Conservation (phyloP, 163 green algal species). For the Chlamydomonas reinhardtii region DNA sequence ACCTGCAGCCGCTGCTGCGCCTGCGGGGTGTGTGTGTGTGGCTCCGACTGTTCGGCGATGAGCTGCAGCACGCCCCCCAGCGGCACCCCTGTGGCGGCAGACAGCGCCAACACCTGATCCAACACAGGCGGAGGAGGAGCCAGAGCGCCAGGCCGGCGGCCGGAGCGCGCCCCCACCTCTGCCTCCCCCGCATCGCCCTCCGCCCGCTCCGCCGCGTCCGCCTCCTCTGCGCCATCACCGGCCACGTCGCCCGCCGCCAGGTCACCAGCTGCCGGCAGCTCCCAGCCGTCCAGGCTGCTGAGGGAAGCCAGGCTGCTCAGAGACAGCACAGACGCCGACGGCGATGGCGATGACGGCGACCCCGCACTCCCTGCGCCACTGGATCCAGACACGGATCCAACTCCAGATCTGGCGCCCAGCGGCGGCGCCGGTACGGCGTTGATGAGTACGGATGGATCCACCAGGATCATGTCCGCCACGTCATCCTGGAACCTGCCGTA, state of each 20-base stretch:
- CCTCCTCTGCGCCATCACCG: no score
- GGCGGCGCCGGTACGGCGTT: conserved; percentile 27
- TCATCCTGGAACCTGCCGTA: conserved; percentile 57
- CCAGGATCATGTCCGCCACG: conserved; percentile 71
- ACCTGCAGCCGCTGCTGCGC: no score
- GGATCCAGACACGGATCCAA: neutral
- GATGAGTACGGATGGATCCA: conserved; percentile 66
- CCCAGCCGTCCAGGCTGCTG: conserved; percentile 18
- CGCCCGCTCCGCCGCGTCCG: no score
- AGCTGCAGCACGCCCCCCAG: conserved; percentile 9
- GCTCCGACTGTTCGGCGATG: neutral
- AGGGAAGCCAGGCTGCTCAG: neutral
- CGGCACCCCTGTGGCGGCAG: neutral
- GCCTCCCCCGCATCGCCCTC: neutral
- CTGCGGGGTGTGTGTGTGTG: no score
- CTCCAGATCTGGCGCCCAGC: neutral
- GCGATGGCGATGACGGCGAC: no score
- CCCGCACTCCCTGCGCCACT: conserved; percentile 6
- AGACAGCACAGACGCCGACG: no score
- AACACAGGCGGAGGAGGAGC: conserved; percentile 1
- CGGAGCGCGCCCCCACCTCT: neutral
- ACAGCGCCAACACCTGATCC: conserved; percentile 4
- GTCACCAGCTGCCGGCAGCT: neutral
- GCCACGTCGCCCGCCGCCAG: no score
- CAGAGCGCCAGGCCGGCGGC: no score